These are phyloP conservation scores for Colletotrichum kahawae DNA, from an alignment of 2,329 filamentous ascomycete species.

Conservation along the genomic window DNA sequence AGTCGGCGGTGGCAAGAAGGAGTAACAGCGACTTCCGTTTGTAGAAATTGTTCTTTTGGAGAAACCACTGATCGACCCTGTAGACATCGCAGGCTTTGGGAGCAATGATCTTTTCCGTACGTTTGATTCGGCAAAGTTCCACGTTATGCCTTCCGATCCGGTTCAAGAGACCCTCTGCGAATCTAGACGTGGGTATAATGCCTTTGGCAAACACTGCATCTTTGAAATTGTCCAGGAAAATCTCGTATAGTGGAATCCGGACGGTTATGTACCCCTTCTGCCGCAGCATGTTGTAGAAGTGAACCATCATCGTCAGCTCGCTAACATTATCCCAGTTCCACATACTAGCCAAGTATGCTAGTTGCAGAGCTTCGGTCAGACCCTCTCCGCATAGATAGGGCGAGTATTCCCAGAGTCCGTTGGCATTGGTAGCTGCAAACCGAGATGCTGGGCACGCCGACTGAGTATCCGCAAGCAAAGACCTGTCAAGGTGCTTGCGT, in stretches of 20 bases:
- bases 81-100: neutral
- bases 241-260: neutral
- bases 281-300: constrained; percentile 53
- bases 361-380: constrained; percentile 46
- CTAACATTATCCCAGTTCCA: constrained; percentile 40
- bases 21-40: constrained; percentile 35
- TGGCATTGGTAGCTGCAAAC: constrained; percentile 42
- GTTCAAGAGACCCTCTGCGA: neutral
- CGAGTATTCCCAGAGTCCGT: constrained; percentile 53
- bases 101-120: neutral
- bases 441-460: constrained; percentile 40
- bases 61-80: neutral
- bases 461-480: neutral
- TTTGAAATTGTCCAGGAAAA: neutral
- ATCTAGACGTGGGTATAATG: neutral
- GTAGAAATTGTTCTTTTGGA: constrained; percentile 31
- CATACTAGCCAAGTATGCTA: constrained; percentile 39
- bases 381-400: constrained; percentile 53
- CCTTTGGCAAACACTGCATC: neutral
- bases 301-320: constrained; percentile 44
- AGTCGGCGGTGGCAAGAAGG: constrained; percentile 33
- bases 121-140: neutral
- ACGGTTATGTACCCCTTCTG: constrained; percentile 41
- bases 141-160: neutral
- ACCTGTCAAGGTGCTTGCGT: neutral